Percentiles rank a stretch among this genome's conserved stretches.
Conservation (phyloP, 2,329 filamentous ascomycete genomes). For the Neoscytalidium dimidiatum region DNA sequence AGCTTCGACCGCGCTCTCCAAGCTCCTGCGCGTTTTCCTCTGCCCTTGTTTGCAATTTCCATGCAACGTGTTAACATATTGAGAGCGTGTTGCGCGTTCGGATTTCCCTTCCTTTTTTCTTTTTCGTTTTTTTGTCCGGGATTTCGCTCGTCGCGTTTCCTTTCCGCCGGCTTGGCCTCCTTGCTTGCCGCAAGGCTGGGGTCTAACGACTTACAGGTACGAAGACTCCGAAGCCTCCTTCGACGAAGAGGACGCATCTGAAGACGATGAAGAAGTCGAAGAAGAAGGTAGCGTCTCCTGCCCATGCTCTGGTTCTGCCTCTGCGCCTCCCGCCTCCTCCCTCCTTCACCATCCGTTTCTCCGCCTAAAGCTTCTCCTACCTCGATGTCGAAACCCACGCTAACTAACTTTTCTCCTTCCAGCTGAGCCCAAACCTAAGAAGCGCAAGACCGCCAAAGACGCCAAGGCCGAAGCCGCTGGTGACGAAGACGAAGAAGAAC, state of each 20-base stretch:
- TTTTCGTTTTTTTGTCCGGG: not conserved
- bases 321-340: not conserved
- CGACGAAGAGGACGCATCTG: slow-evolving; percentile 20
- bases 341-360: not conserved
- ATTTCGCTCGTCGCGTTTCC: not conserved
- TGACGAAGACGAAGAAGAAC: slow-evolving; percentile 19
- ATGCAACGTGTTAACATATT: not conserved
- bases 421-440: slow-evolving; percentile 30
- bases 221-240: slow-evolving; percentile 21
- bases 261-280: slow-evolving; percentile 16
- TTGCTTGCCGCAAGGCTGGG: slow-evolving; percentile 5
- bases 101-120: not conserved
- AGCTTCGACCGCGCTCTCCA: slow-evolving; percentile 2
- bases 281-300: not conserved
- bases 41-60: not conserved
- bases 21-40: not conserved
- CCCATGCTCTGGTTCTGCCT: not conserved
- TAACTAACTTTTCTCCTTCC: not conserved
- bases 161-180: not conserved
- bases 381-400: not conserved
- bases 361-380: not conserved
- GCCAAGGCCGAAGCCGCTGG: slow-evolving; percentile 23
- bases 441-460: slow-evolving; percentile 30
- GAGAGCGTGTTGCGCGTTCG: not conserved
- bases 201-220: slow-evolving; percentile 17